phyloP scores from a whole-genome alignment of 352 stramenopile genomes.

The Pythium aquatile region DNA sequence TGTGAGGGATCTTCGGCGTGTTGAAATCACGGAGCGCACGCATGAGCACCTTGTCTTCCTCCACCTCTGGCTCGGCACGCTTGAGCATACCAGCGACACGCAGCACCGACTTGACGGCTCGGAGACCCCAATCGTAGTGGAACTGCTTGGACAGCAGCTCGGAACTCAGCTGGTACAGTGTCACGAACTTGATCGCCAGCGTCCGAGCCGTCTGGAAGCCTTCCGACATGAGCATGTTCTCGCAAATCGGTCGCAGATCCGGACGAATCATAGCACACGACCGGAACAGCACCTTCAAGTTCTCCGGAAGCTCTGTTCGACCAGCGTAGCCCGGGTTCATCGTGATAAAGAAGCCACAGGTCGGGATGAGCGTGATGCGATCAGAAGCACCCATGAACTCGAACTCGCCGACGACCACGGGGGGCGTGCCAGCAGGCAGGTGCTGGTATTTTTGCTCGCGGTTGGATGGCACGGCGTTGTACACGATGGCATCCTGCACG shows the following conservation, averaged over 20 bases:
- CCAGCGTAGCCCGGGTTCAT: slow-evolving; percentile 95
- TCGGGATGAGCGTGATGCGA: slow-evolving; percentile 83
- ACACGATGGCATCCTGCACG: slow-evolving; percentile 84
- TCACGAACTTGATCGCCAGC: slow-evolving; percentile 93
- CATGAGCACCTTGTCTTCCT: slow-evolving; percentile 89
- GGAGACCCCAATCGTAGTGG: slow-evolving; percentile 91
- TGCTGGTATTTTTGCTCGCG: slow-evolving; percentile 94
- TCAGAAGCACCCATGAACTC: slow-evolving; percentile 88
- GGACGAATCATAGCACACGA: slow-evolving; percentile 94
- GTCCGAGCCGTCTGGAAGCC: slow-evolving; percentile 86
- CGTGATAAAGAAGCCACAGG: slow-evolving; percentile 93
- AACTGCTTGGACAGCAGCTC: slow-evolving; percentile 90
- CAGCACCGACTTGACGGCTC: slow-evolving; percentile 87
- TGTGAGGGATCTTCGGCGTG: slow-evolving; percentile 85
- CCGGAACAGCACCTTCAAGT: slow-evolving; percentile 91
- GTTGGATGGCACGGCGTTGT: slow-evolving; percentile 91
- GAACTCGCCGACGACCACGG: slow-evolving; percentile 84
- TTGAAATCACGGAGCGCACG: slow-evolving; percentile 85
- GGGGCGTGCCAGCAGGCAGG: slow-evolving; percentile 91
- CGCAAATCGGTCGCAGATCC: slow-evolving; percentile 90
- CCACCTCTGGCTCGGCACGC: slow-evolving; percentile 72
- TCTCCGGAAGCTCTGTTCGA: slow-evolving; percentile 84
- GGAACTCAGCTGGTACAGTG: slow-evolving; percentile 82
- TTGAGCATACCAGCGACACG: slow-evolving; percentile 86
- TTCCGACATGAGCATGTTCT: slow-evolving; percentile 91